phyloP scores from a whole-genome alignment of 2,329 filamentous ascomycete genomes.

The Massarina eburnea region DNA sequence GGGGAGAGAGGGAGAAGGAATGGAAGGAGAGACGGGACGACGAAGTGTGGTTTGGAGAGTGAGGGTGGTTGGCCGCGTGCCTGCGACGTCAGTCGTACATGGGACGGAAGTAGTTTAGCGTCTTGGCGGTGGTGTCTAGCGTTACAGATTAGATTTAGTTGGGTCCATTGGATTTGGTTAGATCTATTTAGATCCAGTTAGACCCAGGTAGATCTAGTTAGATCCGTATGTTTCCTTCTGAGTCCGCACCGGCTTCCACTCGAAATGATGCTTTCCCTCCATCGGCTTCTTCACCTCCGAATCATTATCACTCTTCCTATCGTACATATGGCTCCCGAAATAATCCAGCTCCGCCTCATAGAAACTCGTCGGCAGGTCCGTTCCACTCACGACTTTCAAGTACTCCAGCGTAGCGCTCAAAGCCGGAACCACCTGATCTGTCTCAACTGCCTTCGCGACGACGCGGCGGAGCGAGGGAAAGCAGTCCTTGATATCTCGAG shows the following conservation, averaged over 20 bases:
- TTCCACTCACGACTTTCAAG: constrained; percentile 63
- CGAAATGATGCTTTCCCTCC: constrained; percentile 64
- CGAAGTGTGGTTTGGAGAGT: background rate
- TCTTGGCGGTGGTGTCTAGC: no score
- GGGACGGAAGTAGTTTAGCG: no score
- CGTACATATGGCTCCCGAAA: constrained; percentile 69
- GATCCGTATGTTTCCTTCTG: constrained; percentile 17
- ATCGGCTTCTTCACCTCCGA: constrained; percentile 49
- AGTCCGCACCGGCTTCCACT: constrained; percentile 56
- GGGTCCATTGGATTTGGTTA: no score
- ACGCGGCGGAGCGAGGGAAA: constrained; percentile 58
- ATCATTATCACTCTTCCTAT: constrained; percentile 56
- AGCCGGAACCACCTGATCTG: constrained; percentile 62
- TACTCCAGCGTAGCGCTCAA: constrained; percentile 67
- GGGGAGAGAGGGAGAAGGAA: background rate
- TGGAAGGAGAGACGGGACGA: background rate
- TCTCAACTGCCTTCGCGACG: constrained; percentile 56
- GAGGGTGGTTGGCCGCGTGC: no score
- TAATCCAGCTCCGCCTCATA: constrained; percentile 72
- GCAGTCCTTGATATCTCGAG: constrained; percentile 55
- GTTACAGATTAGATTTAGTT: no score
- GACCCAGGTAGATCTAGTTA: no score
- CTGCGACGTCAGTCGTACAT: no score
- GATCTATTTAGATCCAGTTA: no score
- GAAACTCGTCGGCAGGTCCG: constrained; percentile 66